Base-by-base conservation (phyloP, 78 protist genomes). In the Mastigamoeba balamuthi region DNA sequence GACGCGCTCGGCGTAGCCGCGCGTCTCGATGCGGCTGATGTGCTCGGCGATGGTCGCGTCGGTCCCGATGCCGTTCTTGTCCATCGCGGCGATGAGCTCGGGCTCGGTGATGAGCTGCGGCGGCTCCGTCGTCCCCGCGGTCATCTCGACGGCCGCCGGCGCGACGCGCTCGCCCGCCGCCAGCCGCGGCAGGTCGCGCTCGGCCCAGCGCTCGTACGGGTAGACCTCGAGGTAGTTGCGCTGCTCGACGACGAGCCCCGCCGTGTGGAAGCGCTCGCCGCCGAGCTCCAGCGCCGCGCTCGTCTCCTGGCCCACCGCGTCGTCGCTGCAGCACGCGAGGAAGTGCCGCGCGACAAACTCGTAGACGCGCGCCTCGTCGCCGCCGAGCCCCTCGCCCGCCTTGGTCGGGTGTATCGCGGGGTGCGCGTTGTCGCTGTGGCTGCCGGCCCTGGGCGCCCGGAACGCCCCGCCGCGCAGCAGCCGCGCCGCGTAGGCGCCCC, bases 41-140 rank as follows among this genome's bases (percentile, higher is more conserved):
- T 98, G 99, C 80, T 89, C 75, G 8, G 97, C 97, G 74, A 95
- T 98, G 28, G 99, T 98, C 0, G 99, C 99, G 69, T 98, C 99
- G 0, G 99, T 97, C 25, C 99, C 98, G 64, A 95, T 96, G 9
- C 92, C 94, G 33, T 92, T 76, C 9, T 40, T n/a, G 75, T 97
- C 97, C 99, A 98, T 98, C 35, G 86, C 79, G 0, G 88, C 27
- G n/a, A 98, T 87, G 36, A 98, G 81, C 33, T 95, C 98, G 3
- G 96, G 41, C 68, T 98, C 99, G 2, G 95, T 44, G n/a, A 96
- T 74, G 10, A 90, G 82, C 30, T 78, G 43, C 0, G 99, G 99
- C 25, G 99, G 72, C n/a, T 66, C 5, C 8, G 99, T 98, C 23
- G 6, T 6, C 1, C 99, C 95, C 1, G 64, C 39, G n/a, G 0